phyloP scores from a whole-genome alignment of 768 basidiomycete species.

The Naganishia onofrii region DNA sequence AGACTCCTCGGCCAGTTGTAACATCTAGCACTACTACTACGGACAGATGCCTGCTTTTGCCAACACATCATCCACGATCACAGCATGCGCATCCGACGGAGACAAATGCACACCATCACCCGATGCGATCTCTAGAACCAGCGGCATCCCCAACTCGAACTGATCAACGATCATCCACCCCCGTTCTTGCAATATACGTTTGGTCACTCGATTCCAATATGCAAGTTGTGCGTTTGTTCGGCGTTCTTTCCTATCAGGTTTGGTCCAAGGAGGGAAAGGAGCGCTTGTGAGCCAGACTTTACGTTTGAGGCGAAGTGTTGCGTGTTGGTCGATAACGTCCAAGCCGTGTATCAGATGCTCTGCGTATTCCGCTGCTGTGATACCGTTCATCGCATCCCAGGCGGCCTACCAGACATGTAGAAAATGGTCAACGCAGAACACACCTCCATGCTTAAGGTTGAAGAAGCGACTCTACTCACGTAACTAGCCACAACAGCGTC shows the following conservation, averaged over 20 bases:
- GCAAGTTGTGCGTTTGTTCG: slow-evolving; percentile 29
- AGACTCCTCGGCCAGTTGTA: too few species aligned
- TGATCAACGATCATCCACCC: slow-evolving; percentile 31
- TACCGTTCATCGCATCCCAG: slow-evolving; percentile 7
- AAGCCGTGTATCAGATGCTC: slow-evolving; percentile 4
- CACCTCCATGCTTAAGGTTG: too few species aligned
- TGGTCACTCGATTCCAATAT: slow-evolving; percentile 12
- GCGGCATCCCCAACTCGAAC: slow-evolving; percentile 26
- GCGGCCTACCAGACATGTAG: neutral
- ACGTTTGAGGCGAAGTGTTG: slow-evolving; percentile 12
- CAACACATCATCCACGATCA: slow-evolving; percentile 29
- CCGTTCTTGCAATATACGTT: neutral
- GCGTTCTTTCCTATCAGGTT: slow-evolving; percentile 20
- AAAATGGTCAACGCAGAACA: too few species aligned
- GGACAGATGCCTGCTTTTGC: slow-evolving; percentile 29
- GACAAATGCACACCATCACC: slow-evolving; percentile 28
- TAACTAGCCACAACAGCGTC: slow-evolving; percentile 12
- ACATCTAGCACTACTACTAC: too few species aligned
- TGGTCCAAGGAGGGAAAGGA: slow-evolving; percentile 13
- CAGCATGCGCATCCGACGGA: slow-evolving; percentile 24
- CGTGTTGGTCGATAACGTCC: slow-evolving; percentile 15
- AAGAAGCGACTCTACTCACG: neutral
- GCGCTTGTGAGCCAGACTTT: slow-evolving; percentile 16
- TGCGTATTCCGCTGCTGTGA: slow-evolving; percentile 8
- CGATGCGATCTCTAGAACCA: slow-evolving; percentile 24